These are phyloP conservation scores for Elsinoe batatas DNA, from an alignment of 2,329 filamentous ascomycete species.

Conservation along the genomic window DNA sequence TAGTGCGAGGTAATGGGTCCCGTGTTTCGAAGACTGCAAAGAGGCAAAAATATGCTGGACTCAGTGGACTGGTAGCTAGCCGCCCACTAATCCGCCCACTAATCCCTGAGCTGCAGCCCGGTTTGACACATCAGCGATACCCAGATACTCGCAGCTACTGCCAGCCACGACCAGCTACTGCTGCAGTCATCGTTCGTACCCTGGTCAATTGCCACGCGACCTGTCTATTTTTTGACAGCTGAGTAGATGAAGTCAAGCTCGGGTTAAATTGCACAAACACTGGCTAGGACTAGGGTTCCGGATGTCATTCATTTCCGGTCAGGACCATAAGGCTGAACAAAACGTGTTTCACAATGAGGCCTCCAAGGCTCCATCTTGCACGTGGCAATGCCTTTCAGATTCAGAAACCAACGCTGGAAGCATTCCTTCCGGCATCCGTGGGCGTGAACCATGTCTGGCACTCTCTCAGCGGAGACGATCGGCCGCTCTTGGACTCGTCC, in stretches of 20 bases:
- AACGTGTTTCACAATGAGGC: not conserved
- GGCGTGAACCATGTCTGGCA: not conserved
- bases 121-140: not conserved
- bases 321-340: not conserved
- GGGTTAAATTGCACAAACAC: not conserved
- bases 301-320: not conserved
- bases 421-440: not conserved
- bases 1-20: not conserved
- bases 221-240: not conserved
- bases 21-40: not conserved
- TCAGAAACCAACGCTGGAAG: not conserved
- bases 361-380: not conserved
- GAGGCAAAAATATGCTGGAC: constrained; percentile 1
- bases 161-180: too few species aligned
- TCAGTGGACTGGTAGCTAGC: not conserved
- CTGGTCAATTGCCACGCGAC: not conserved
- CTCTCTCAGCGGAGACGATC: constrained; percentile 2
- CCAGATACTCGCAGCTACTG: too few species aligned
- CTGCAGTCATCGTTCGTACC: too few species aligned
- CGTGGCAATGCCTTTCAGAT: not conserved
- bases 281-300: not conserved
- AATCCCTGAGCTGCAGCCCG: too few species aligned
- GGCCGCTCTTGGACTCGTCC: not conserved
- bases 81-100: not conserved
- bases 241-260: not conserved